phyloP scores from a whole-genome alignment of 1,139 yeast genomes.

The Casaregolazyma lundiana region DNA sequence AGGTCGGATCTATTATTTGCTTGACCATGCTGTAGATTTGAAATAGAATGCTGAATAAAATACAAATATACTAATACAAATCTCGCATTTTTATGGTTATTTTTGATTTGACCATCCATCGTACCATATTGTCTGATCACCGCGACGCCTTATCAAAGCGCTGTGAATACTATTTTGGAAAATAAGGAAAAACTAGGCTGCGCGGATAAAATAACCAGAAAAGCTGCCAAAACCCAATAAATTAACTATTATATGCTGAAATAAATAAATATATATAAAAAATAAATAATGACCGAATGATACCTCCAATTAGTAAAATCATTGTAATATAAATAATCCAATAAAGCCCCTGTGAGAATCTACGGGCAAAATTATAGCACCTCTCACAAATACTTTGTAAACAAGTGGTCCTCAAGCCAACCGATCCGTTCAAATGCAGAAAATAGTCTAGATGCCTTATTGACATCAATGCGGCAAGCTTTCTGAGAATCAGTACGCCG shows the following conservation, averaged over 20 bases:
- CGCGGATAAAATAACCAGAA: neutral
- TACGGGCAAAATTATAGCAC: neutral
- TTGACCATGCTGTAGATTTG: no score
- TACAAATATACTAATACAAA: no score
- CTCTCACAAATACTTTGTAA: slow-evolving; percentile 46
- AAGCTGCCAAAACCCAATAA: neutral
- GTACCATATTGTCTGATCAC: no score
- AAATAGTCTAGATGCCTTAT: slow-evolving; percentile 87
- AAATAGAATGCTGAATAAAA: no score
- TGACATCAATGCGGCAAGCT: slow-evolving; percentile 95
- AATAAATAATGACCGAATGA: slow-evolving; percentile 11
- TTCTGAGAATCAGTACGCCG: slow-evolving; percentile 97
- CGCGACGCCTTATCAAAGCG: no score
- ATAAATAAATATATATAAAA: slow-evolving; percentile 2
- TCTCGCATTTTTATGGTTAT: no score
- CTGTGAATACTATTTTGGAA: no score
- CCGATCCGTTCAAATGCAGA: slow-evolving; percentile 95
- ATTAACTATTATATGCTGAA: slow-evolving; percentile 3
- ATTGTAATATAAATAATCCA: slow-evolving; percentile 6
- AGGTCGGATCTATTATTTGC: no score
- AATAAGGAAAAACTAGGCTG: no score
- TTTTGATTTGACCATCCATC: no score
- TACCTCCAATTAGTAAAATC: slow-evolving; percentile 5
- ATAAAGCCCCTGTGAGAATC: neutral
- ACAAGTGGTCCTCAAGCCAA: slow-evolving; percentile 81